Conservation (phyloP, 306 rosid genomes). For the Alnus rubra region DNA sequence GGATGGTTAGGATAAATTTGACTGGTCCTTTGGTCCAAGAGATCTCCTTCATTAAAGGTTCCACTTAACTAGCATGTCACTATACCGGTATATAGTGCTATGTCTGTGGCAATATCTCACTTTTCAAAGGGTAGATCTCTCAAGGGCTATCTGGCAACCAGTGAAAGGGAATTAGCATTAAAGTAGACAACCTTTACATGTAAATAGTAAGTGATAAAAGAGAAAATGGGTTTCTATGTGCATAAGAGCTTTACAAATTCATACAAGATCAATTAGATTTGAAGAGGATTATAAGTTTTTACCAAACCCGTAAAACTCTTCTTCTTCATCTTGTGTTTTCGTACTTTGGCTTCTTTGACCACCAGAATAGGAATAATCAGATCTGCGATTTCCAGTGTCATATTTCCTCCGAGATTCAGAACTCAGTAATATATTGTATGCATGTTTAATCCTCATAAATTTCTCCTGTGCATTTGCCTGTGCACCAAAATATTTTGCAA, state of each 20-base stretch:
- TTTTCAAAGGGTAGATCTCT: not conserved
- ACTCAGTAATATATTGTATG: constrained; percentile 76
- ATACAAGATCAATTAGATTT: not conserved
- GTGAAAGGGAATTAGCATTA: constrained; percentile 7
- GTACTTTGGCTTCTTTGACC: constrained; percentile 54
- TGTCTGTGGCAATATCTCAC: not conserved
- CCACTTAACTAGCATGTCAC: not conserved
- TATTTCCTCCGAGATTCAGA: constrained; percentile 74
- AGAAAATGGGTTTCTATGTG: not conserved
- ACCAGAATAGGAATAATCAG: constrained; percentile 48
- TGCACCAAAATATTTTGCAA: constrained; percentile 19
- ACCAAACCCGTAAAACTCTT: constrained; percentile 92
- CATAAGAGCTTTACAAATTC: not conserved
- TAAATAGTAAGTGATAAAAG: not conserved
- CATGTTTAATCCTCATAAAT: constrained; percentile 92
- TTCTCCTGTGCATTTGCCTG: constrained; percentile 90
- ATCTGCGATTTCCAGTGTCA: constrained; percentile 55
- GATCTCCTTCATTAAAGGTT: not conserved
- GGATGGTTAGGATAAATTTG: not conserved
- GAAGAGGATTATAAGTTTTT: constrained; percentile 22
- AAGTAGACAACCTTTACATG: not conserved
- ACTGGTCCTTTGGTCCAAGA: not conserved
- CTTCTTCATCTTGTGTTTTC: constrained; percentile 58
- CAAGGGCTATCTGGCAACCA: not conserved
- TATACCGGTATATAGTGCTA: not conserved